Evolutionary conservation across 1,139 yeast genomes (phyloP), one percentile per base, ranked within the genome.

Genomic region (Schwanniomyces etchellsii): DNA sequence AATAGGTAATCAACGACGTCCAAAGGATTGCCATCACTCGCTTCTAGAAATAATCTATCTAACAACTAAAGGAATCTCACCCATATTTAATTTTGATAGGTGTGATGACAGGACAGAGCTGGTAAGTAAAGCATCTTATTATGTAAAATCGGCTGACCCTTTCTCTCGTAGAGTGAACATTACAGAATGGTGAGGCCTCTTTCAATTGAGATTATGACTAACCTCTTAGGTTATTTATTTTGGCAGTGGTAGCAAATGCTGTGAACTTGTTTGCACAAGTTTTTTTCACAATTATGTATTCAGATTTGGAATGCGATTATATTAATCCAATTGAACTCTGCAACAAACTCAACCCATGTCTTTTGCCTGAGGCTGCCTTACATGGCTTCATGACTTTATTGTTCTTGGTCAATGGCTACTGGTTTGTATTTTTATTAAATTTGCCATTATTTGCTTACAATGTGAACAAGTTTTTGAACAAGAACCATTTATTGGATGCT

Each of bases 301-400:
- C 94, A 42, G 97, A 89, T 60, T 71, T 88, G 57, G 96, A 88
- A 61, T 83, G 91, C 48, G 97, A 89, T 55, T 89, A 88, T 64
- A 86, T 89, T 66, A 91, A 91, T 57, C 97, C 97, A 31, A 88
- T 91, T 55, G 98, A 93, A 59, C 72, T 91, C 47, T 91, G 98
- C 67, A 86, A 86, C 65, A 83, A 84, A 52, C 76, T 91, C 50
- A 91, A 91, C 68, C 81, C 81, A 47, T 81, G 85, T 65, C 81
- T 91, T 47, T 67, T 85, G 30, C 98, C 98, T 26, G 97, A 91
- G 60, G 95, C 94, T 25, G 82, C 72, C 3, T 60, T 88, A 39
- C 97, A 91, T 48, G 95, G 77, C 2, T 64, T 81, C 42, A 55
- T 88, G 42, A 70, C 96, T 5, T 38, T 73, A 3, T 60, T 86